phyloP scores from a whole-genome alignment of 2,329 filamentous ascomycete species.

The Mycosphaerella sp. region DNA sequence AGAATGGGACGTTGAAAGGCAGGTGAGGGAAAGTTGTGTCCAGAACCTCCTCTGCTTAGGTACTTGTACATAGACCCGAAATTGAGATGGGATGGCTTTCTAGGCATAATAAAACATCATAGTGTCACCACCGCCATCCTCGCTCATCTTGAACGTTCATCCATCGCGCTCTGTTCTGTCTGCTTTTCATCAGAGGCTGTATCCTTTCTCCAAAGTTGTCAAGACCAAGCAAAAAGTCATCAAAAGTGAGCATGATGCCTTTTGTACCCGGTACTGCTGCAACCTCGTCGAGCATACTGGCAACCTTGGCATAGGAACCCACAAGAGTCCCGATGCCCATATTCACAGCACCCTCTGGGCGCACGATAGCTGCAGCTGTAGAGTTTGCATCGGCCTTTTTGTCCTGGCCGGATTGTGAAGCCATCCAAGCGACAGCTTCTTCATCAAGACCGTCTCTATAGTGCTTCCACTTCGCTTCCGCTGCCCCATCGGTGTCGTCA shows the following conservation, averaged over 20 bases:
- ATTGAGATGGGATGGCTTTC: too few species aligned
- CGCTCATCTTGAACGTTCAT: background rate
- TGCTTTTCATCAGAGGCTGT: slow-evolving; percentile 16
- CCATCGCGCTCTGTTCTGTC: background rate
- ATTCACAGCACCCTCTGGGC: slow-evolving; percentile 15
- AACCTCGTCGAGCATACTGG: slow-evolving; percentile 42
- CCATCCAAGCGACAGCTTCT: slow-evolving; percentile 17
- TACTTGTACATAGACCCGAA: too few species aligned
- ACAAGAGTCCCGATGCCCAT: slow-evolving; percentile 36
- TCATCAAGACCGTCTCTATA: slow-evolving; percentile 16
- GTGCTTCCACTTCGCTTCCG: slow-evolving; percentile 13
- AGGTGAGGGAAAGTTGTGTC: too few species aligned
- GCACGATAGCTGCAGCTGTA: slow-evolving; percentile 5
- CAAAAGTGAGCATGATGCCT: slow-evolving; percentile 17
- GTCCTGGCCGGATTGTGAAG: slow-evolving; percentile 9
- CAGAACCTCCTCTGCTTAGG: too few species aligned
- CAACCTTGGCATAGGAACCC: slow-evolving; percentile 64
- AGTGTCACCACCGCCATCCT: background rate
- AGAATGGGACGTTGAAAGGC: background rate
- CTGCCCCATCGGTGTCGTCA: slow-evolving; percentile 9
- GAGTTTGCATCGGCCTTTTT: slow-evolving; percentile 13
- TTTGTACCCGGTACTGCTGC: slow-evolving; percentile 10
- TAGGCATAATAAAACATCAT: background rate
- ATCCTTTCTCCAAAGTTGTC: slow-evolving; percentile 16
- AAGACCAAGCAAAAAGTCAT: slow-evolving; percentile 14